phyloP scores from a whole-genome alignment of 164 flowering plant species.

The Euptelea pleiosperma region DNA sequence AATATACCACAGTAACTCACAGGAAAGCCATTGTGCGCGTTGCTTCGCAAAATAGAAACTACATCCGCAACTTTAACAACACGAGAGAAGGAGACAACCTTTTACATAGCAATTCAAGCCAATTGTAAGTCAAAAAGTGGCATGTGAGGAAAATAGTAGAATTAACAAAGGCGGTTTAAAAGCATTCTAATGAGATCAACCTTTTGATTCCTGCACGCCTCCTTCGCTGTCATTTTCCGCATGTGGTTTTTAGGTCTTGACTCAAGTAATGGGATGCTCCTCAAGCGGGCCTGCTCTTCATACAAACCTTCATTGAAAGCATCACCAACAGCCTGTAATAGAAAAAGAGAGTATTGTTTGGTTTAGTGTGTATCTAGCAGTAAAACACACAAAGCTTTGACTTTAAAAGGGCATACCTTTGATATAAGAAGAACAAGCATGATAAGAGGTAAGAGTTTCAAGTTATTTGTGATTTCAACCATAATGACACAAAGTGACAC shows the following conservation, averaged over 20 bases:
- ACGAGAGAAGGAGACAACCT: conserved; percentile 85
- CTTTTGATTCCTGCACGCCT: conserved; percentile 80
- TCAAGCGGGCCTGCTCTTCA: conserved; percentile 84
- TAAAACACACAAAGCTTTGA: neutral
- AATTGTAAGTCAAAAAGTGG: conserved; percentile 10
- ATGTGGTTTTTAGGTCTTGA: conserved; percentile 84
- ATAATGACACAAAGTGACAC: conserved; percentile 96
- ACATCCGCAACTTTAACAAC: conserved; percentile 80
- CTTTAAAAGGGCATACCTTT: conserved; percentile 46
- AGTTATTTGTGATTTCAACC: conserved; percentile 96
- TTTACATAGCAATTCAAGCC: conserved; percentile 17
- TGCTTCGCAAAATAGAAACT: conserved; percentile 61
- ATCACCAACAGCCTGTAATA: conserved; percentile 93
- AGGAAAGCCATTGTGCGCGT: conserved; percentile 90
- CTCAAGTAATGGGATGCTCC: conserved; percentile 85
- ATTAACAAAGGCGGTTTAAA: neutral
- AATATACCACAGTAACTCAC: conserved; percentile 38
- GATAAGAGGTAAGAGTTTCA: conserved; percentile 87
- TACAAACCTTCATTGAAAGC: conserved; percentile 93
- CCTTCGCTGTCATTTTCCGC: conserved; percentile 86
- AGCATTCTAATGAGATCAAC: conserved; percentile 29
- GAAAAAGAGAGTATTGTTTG: neutral
- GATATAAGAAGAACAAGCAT: conserved; percentile 99
- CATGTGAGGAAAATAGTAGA: conserved; percentile 4
- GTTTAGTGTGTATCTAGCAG: neutral